Evolutionary conservation across 192 early-diverging fungal species (phyloP), one percentile per base, ranked within the genome.

Genomic region (Coemansia sp.): DNA sequence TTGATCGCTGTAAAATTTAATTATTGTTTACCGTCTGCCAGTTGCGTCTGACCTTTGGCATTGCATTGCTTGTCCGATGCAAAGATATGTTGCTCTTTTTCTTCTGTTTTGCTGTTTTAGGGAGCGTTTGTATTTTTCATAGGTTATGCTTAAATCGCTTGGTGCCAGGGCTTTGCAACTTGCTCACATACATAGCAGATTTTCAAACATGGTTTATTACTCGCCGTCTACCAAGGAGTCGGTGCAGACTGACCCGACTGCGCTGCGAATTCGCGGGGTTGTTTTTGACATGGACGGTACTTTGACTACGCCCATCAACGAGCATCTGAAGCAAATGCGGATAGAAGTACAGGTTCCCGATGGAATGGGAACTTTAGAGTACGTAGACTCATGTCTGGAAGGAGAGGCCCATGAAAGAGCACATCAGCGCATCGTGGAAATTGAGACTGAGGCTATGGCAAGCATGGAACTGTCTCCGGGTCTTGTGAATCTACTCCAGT

Each of bases 231-330:
- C 72, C 42, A 68, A 59, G 37, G 61, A 66, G 18, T 57, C 71
- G 44, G 61, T 21, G 1, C 48, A 62, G 18, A 36, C 60, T 15
- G 47, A 64, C 58, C 61, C 71, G 10, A 18, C 51, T n/a, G 68
- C 71, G 12, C 54, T 67, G 58, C 72, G 77, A 3, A 80, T 80
- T 46, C 71, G 77, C 36, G 77, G 77, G 10, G 71, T 80, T 2
- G 71, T 74, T 11, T 80, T 80, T 26, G 77, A 81, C 48, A 82
- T 82, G 80, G 80, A 82, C 44, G 80, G 80, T 36, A 82, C 80
- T 7, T 57, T 82, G 48, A 69, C 76, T 14, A 74, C 66, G 20
- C 71, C 80, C 9, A 82, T 82, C 36, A 74, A 61, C 49, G 71
- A 68, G 57, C 58, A 74, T 54, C 63, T 82, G 61, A 7, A 34